These are phyloP conservation scores for Hansenula anomala DNA, from an alignment of 1,139 yeast species.

Conservation along the genomic window DNA sequence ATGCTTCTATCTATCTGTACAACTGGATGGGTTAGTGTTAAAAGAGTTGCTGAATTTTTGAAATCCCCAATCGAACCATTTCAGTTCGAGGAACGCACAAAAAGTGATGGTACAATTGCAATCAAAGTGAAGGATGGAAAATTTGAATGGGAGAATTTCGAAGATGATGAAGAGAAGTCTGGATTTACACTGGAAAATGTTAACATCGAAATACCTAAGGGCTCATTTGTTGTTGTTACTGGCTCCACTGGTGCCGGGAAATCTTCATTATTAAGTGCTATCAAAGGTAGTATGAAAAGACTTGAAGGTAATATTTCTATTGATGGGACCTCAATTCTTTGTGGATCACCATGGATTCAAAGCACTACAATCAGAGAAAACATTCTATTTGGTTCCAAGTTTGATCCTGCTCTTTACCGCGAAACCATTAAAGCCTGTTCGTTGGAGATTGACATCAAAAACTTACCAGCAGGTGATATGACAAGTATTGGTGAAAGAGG, in stretches of 20 bases:
- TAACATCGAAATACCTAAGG: conserved; percentile 18
- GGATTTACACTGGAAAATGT: no score
- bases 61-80: conserved; percentile 33
- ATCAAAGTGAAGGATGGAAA: conserved; percentile 44
- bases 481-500: conserved; percentile 93
- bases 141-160: conserved; percentile 61
- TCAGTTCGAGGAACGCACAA: conserved; percentile 24
- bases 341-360: conserved; percentile 75
- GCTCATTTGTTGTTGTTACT: conserved; percentile 32
- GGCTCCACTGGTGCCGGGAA: conserved; percentile 44
- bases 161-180: conserved; percentile 21
- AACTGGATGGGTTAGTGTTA: conserved; percentile 58
- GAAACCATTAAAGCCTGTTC: conserved; percentile 59
- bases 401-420: conserved; percentile 46
- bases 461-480: conserved; percentile 70
- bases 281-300: conserved; percentile 11
- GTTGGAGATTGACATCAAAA: conserved; percentile 58
- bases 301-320: conserved; percentile 22
- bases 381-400: conserved; percentile 63
- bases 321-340: conserved; percentile 22
- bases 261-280: conserved; percentile 36
- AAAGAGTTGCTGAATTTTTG: conserved; percentile 50
- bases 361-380: conserved; percentile 74
- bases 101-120: conserved; percentile 27
- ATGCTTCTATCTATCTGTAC: conserved; percentile 44